Conservation (phyloP, 805 yeast species). For the Barnettozyma wickerhamii region DNA sequence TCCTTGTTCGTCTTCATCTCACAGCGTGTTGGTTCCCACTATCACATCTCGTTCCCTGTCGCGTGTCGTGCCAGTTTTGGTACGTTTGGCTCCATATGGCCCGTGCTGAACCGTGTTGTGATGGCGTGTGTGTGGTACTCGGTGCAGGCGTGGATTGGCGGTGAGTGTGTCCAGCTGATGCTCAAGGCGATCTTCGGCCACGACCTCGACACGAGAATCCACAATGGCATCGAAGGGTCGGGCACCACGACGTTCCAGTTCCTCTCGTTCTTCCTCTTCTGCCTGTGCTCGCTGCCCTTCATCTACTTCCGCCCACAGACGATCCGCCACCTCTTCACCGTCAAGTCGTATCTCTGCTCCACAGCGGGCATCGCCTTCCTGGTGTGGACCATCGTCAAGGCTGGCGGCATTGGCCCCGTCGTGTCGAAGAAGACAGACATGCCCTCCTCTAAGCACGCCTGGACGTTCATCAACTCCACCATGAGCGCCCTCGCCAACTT, state of each 20-base stretch:
- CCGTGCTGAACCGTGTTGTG: constrained; percentile 79
- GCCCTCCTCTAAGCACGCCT: constrained; percentile 58
- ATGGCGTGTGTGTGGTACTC: constrained; percentile 88
- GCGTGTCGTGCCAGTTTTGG: constrained; percentile 81
- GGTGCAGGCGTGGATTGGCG: constrained; percentile 82
- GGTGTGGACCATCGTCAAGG: constrained; percentile 78
- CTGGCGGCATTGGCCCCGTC: constrained; percentile 74
- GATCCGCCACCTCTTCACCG: constrained; percentile 78
- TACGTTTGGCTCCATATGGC: constrained; percentile 83
- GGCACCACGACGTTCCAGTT: constrained; percentile 70
- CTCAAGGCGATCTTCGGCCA: constrained; percentile 69
- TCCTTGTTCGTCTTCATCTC: constrained; percentile 65
- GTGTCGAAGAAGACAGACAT: constrained; percentile 49
- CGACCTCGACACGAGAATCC: constrained; percentile 56
- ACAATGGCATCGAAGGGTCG: constrained; percentile 51
- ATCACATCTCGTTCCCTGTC: constrained; percentile 84
- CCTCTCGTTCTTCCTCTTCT: constrained; percentile 73
- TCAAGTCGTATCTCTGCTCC: constrained; percentile 75
- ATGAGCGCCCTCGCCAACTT: constrained; percentile 87
- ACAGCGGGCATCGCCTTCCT: constrained; percentile 79
- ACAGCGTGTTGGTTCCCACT: constrained; percentile 76
- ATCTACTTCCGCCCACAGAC: constrained; percentile 82
- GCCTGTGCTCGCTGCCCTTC: constrained; percentile 75
- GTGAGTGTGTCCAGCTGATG: constrained; percentile 77
- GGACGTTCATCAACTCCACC: constrained; percentile 76